Evolutionary conservation across 805 yeast species (phyloP).

Genomic region (Tetrapisispora namnaoensis): DNA sequence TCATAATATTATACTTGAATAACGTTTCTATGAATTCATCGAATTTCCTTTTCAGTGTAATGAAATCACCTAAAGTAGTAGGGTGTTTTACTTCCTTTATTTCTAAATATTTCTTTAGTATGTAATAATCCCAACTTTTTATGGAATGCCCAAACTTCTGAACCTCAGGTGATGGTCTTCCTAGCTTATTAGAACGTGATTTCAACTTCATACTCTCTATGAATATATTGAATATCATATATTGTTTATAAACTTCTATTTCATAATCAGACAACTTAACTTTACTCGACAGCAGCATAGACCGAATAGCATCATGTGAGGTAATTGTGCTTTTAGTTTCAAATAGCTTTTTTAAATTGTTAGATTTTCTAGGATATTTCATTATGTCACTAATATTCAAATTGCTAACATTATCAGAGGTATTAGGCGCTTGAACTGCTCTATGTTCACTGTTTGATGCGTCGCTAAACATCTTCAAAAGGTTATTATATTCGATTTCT

Average conservation of each 20-base stretch:
- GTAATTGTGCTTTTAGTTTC: slow-evolving; percentile 7
- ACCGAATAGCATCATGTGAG: slow-evolving; percentile 21
- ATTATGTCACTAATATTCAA: background rate
- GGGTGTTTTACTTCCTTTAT: slow-evolving; percentile 6
- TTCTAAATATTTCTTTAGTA: slow-evolving; percentile 10
- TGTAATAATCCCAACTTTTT: slow-evolving; percentile 12
- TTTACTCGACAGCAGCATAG: slow-evolving; percentile 11
- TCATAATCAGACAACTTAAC: slow-evolving; percentile 7
- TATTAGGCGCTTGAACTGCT: too few species aligned
- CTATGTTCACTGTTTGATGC: background rate
- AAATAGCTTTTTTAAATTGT: slow-evolving; percentile 5
- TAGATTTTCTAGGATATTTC: background rate
- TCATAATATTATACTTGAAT: slow-evolving; percentile 8
- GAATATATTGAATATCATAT: slow-evolving; percentile 12
- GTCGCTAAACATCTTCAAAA: background rate
- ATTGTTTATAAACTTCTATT: slow-evolving; percentile 18
- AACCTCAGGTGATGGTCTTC: background rate
- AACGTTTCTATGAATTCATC: slow-evolving; percentile 15
- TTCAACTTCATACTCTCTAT: slow-evolving; percentile 7
- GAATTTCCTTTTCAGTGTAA: slow-evolving; percentile 7
- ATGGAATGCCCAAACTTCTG: slow-evolving; percentile 2
- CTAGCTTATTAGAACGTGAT: background rate
- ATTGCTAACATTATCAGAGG: background rate
- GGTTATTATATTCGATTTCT: background rate
- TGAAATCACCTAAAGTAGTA: slow-evolving; percentile 7